Base-by-base conservation (phyloP, 1,139 yeast genomes). In the Yamadazyma conglobata region DNA sequence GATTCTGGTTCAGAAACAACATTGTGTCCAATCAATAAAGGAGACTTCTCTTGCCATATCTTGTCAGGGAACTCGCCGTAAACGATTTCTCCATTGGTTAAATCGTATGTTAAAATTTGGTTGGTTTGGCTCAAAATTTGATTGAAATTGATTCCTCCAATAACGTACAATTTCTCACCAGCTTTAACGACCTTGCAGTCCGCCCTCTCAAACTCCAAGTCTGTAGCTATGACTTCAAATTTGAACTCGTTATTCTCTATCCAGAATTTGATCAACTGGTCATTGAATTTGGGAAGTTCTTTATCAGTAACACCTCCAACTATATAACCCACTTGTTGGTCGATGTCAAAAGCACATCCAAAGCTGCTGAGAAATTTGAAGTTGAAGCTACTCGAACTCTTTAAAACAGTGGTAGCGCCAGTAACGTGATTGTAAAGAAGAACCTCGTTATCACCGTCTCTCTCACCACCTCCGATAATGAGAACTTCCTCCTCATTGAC, bases 21-120 rank as follows among this genome's bases (percentile, higher is more conserved):
- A 19, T 68, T 73, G 43, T 73, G 74, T 1, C 91, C 91, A n/a
- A 78, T 68, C 16, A 81, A 57, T 39, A 82, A 57, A 1, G 85
- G 83, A 2, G 71, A 60, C 1, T 46, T 37, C 2, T 52, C 33
- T 5, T 33, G 22, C 73, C 79, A 72, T 0, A 58, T 44, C 0
- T 43, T 35, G 4, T 50, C 51, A 40, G 19, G 74, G 45, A 64
- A 28, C 33, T 65, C 24, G 24, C 39, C 44, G 5, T 31, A 34
- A 16, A 30, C 29, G 2, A 40, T 35, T 15, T 20, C 25, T 36
- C 53, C 14, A 68, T 43, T n/a, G 54, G 42, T 2, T 76, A 41
- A 12, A 76, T 48, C 15, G 19, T 23, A 23, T 6, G 9, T 15
- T 8, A 23, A 8, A 9, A 23, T 15, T 9, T 15, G 19, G 10